phyloP scores from a whole-genome alignment of 2,329 filamentous ascomycete genomes.

The Ophiostoma ips region DNA sequence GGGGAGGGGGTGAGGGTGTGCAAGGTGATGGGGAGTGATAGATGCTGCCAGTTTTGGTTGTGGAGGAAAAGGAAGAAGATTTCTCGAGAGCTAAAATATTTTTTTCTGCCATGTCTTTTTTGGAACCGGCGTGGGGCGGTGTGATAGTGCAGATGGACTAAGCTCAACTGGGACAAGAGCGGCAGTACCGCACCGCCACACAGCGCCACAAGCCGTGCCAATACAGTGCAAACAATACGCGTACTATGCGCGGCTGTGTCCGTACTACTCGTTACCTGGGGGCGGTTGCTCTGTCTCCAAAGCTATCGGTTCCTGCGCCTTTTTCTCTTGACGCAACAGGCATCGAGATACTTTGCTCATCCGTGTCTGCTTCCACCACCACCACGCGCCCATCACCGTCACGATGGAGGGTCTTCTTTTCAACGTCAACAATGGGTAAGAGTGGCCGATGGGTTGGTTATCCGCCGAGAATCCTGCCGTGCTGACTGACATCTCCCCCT shows the following conservation, averaged over 20 bases:
- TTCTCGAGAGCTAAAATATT: constrained; percentile 13
- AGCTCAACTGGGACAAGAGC: too few species aligned
- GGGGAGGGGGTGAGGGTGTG: background rate
- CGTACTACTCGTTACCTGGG: background rate
- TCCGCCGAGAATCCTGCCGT: background rate
- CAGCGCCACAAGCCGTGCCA: background rate
- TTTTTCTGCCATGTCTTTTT: constrained; percentile 15
- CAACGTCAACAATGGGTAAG: constrained; percentile 85
- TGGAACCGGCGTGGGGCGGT: constrained; percentile 9
- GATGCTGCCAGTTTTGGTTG: constrained; percentile 1
- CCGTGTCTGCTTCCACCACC: constrained; percentile 4
- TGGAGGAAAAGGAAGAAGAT: constrained; percentile 9
- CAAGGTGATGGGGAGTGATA: background rate
- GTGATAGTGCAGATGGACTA: constrained; percentile 1
- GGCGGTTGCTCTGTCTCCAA: background rate
- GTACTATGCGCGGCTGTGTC: too few species aligned
- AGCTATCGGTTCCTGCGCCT: constrained; percentile 10
- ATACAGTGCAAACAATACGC: too few species aligned
- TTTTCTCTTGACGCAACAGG: constrained; percentile 8
- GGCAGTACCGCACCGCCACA: constrained; percentile 4
- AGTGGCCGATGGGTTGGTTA: too few species aligned
- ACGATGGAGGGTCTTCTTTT: constrained; percentile 86
- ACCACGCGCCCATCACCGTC: constrained; percentile 8
- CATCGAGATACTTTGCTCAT: constrained; percentile 9
- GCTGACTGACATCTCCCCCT: constrained; percentile 2